Percentiles rank a stretch among this genome's conserved stretches.
These are phyloP conservation scores for Mortierella sp. DNA, from an alignment of 371 early-diverging fungal genomes.

Conservation along the genomic window DNA sequence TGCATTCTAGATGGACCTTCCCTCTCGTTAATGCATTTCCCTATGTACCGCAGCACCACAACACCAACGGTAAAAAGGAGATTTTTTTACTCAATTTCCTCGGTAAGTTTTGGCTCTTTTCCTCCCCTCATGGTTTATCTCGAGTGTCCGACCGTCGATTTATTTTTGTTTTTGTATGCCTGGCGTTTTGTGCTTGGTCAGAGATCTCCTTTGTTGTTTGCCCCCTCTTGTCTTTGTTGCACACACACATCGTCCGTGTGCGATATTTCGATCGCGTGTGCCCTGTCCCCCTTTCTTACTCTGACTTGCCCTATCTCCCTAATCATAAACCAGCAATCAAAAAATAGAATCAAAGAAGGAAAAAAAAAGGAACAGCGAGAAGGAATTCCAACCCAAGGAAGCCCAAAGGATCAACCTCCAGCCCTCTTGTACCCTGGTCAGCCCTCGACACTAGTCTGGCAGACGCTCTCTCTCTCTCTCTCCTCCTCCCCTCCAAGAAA, in stretches of 20 bases:
- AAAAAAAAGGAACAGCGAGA: neutral
- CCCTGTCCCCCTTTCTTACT: neutral
- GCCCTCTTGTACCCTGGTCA: neutral
- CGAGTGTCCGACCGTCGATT: neutral
- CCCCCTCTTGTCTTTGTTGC: neutral
- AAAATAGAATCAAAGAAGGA: neutral
- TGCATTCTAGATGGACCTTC: neutral
- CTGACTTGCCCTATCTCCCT: neutral
- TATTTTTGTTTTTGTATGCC: neutral
- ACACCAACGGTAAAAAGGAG: neutral
- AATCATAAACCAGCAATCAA: neutral
- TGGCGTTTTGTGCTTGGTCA: neutral
- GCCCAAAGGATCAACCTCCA: neutral
- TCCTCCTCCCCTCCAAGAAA: neutral
- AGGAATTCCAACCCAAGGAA: neutral
- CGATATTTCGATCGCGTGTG: neutral
- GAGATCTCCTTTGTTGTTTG: neutral
- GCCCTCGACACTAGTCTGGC: neutral
- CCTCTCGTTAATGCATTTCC: neutral
- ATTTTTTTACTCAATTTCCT: neutral
- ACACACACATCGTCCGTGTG: too few relatives aligned
- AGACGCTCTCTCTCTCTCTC: too few relatives aligned
- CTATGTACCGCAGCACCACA: neutral
- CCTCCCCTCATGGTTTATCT: neutral
- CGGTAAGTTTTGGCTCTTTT: conserved; percentile 2